Conservation (phyloP, 352 stramenopile genomes). For the Phytophthora fragariaefolia region DNA sequence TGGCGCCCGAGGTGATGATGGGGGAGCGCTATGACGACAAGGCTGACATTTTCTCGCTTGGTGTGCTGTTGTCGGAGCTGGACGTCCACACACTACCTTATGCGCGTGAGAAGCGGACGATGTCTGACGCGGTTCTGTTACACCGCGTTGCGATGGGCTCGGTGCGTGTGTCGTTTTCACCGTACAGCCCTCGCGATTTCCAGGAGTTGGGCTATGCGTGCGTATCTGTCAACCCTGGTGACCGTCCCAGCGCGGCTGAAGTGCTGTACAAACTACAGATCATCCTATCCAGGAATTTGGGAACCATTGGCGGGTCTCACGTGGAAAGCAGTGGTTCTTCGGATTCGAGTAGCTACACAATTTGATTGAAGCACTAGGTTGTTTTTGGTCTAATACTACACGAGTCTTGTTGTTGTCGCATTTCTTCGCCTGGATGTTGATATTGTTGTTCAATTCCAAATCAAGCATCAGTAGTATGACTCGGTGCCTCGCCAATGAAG, state of each 20-base stretch:
- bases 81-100: conserved; percentile 18
- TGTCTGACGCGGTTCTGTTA: conserved; percentile 19
- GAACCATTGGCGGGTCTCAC: no score
- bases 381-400: no score
- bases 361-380: no score
- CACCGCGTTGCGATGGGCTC: conserved; percentile 9
- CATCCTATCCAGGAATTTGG: no score
- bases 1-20: conserved; percentile 24
- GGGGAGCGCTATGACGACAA: conserved; percentile 20
- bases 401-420: no score
- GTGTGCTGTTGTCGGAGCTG: conserved; percentile 17
- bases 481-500: no score
- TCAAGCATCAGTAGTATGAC: no score
- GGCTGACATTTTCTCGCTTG: conserved; percentile 23
- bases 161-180: conserved; percentile 11
- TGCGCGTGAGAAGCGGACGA: conserved; percentile 4
- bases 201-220: conserved; percentile 7
- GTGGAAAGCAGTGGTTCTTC: not conserved
- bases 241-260: conserved; percentile 19
- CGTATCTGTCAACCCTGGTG: conserved; percentile 6
- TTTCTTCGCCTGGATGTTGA: no score
- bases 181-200: conserved; percentile 10
- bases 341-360: not conserved
- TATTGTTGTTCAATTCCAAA: no score
- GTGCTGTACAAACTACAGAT: conserved; percentile 16